These are phyloP conservation scores for Tetraselmis chui DNA, from an alignment of 139 green algal species.

Conservation along the genomic window DNA sequence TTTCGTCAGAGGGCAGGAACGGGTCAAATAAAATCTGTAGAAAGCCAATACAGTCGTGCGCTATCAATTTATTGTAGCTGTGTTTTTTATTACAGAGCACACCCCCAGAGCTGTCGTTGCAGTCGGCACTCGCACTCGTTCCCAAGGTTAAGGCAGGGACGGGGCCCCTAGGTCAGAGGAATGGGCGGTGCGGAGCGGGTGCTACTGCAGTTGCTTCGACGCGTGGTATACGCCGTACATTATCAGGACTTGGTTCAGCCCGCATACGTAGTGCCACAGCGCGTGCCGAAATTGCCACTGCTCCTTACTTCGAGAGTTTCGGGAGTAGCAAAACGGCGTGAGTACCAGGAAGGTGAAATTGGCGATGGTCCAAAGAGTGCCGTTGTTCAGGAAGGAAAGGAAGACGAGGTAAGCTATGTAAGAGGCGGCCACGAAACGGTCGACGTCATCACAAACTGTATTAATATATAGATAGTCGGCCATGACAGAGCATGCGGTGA, in stretches of 20 bases:
- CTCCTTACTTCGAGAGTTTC: not conserved
- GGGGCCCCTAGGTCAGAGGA: too few relatives aligned
- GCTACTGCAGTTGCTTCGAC: too few relatives aligned
- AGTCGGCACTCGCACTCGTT: too few relatives aligned
- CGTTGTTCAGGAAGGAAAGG: not conserved
- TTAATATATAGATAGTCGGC: not conserved
- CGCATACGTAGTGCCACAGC: not conserved
- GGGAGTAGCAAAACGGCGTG: not conserved
- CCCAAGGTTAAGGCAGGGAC: too few relatives aligned
- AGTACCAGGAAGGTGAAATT: not conserved
- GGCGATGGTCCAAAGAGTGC: not conserved
- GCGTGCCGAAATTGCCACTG: not conserved
- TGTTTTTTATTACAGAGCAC: too few relatives aligned
- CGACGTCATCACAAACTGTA: not conserved
- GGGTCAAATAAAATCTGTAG: too few relatives aligned
- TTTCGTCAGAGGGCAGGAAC: too few relatives aligned
- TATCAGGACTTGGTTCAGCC: not conserved
- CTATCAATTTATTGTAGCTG: too few relatives aligned
- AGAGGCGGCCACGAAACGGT: not conserved
- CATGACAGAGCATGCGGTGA: not conserved
- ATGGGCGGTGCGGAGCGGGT: too few relatives aligned
- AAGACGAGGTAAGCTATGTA: not conserved
- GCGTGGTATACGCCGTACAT: not conserved
- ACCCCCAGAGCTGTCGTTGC: too few relatives aligned
- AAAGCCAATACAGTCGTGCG: too few relatives aligned